Base-by-base conservation (phyloP, 345 rosid genomes). In the Excoecaria cochinchinensis region DNA sequence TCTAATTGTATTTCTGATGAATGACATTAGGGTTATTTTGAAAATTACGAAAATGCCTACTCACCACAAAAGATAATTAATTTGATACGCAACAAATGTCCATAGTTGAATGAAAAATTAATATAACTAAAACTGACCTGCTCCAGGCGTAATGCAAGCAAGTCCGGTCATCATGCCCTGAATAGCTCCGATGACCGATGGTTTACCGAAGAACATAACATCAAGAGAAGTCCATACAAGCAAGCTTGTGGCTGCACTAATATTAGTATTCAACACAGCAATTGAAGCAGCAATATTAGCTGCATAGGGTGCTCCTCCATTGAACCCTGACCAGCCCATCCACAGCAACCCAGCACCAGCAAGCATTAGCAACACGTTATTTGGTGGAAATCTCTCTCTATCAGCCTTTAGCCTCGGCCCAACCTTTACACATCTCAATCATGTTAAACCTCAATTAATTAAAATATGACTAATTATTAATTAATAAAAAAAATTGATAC, bases 281-380 rank as follows among this genome's bases (percentile, higher is more conserved):
- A 91, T 77, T 0, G 99, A 85, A 44, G 99, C 73, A 73, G 75
- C 85, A n/a, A 89, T 70, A 48, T 91, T 86, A 19, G 97, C 99
- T 0, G 97, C 97, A 75, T 91, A 91, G 0, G 98, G 98, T 0
- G 97, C 97, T 3, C 97, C 98, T 0, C 98, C 98, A 44, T 92
- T 94, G 87, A 94, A 94, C 31, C 98, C 98, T 3, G 98, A 91
- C 98, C 98, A 94, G 13, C 98, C 98, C 95, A 91, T 87, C 98
- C 97, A 94, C 15, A 94, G 70, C 62, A 94, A 86, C 1, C 98
- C 98, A 0, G 97, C 98, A 9, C 98, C 98, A 16, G 98, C 97
- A 24, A 94, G 87, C 97, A 94, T 94, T 25, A 94, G 83, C 74
- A 94, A 76, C 47, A 94, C 93, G 74, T 94, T 94, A 86, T 92